These are phyloP conservation scores for Penicillium brasilianum DNA, from an alignment of 2,329 filamentous ascomycete genomes.

Conservation along the genomic window DNA sequence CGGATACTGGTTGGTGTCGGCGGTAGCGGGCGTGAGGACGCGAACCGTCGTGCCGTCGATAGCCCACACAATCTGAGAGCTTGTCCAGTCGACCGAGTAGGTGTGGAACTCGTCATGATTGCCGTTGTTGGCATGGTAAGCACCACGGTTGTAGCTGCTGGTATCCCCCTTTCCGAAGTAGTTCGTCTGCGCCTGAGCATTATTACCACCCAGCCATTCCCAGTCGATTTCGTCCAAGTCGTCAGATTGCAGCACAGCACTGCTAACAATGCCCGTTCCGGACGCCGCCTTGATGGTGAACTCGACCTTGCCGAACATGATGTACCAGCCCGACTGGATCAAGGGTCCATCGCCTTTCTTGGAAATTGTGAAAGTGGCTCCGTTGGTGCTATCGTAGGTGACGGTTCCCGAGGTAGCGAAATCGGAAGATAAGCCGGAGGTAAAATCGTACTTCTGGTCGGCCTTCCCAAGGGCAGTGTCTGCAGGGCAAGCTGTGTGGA, in stretches of 20 bases:
- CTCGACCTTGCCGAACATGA: conserved; percentile 96
- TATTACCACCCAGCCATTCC: conserved; percentile 87
- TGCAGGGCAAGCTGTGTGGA: conserved; percentile 65
- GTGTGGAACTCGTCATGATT: conserved; percentile 81
- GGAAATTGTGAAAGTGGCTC: conserved; percentile 79
- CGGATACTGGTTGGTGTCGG: conserved; percentile 76
- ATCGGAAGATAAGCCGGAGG: conserved; percentile 74
- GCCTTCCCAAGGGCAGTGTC: conserved; percentile 81
- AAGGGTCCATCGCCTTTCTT: conserved; percentile 82
- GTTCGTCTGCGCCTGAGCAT: conserved; percentile 85
- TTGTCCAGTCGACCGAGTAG: conserved; percentile 91
- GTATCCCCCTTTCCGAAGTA: conserved; percentile 95
- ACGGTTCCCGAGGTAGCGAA: conserved; percentile 73
- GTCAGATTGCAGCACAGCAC: conserved; percentile 88
- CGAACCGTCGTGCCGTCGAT: conserved; percentile 79
- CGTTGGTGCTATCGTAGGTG: conserved; percentile 72
- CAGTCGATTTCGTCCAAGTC: conserved; percentile 94
- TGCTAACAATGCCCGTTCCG: conserved; percentile 90
- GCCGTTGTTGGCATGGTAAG: conserved; percentile 70
- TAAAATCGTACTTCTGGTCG: conserved; percentile 80
- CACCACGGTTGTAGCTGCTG: conserved; percentile 82
- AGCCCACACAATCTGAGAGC: conserved; percentile 82
- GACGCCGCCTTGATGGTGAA: conserved; percentile 83
- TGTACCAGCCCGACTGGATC: conserved; percentile 90
- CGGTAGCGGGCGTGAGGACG: conserved; percentile 71